Conservation (phyloP, 78 protist species). For the Dictyostelium purpureum region DNA sequence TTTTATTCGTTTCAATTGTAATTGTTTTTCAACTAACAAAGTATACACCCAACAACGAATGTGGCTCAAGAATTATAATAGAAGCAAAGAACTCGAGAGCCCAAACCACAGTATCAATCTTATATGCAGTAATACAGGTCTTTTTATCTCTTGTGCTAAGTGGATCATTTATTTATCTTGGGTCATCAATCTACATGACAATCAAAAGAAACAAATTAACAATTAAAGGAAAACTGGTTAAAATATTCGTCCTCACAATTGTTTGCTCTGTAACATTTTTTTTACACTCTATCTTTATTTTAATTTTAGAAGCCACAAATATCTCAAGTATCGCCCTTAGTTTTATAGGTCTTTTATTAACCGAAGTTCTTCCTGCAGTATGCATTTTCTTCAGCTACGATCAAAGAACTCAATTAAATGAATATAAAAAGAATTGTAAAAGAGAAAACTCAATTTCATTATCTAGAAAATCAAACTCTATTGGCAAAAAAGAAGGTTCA, state of each 20-base stretch:
- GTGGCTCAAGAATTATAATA: neutral
- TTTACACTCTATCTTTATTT: neutral
- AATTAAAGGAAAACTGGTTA: neutral
- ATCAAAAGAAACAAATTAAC: neutral
- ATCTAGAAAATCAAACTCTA: no score
- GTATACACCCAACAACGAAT: neutral
- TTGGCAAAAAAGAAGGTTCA: no score
- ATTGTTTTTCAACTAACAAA: neutral
- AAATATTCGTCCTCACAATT: neutral
- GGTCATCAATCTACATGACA: neutral
- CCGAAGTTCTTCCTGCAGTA: neutral
- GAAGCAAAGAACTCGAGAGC: neutral
- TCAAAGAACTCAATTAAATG: neutral
- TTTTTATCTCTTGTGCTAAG: neutral
- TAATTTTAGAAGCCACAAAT: neutral
- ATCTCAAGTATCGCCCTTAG: neutral
- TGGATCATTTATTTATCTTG: neutral
- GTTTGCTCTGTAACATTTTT: neutral
- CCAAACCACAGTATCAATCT: neutral
- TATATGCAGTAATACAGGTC: conserved; percentile 17
- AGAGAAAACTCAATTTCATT: no score
- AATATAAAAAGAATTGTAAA: no score
- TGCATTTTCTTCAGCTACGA: neutral
- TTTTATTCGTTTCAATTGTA: neutral
- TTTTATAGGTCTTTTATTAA: neutral